Base-by-base conservation (phyloP, 768 basidiomycete species). In the Leccinum aurantiacum region DNA sequence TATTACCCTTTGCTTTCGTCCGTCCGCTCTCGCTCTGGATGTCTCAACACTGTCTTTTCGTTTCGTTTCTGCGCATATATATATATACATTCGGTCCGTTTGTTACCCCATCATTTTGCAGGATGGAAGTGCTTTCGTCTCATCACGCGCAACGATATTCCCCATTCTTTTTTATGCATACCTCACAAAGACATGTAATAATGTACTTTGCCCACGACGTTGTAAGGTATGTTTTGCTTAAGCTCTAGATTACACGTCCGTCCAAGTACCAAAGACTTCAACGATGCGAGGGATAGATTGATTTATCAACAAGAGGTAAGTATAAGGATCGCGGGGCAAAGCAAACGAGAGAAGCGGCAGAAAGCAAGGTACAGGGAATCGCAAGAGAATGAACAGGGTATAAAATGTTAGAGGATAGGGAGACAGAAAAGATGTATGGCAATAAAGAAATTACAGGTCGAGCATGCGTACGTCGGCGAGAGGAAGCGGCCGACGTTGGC, bases 401-500 rank as follows among this genome's bases (percentile, higher is more conserved):
- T 53, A 6, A 35, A 35, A 5, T 5, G 33, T 13, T 13, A 4
- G 33, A 35, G 33, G 52, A 37, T 19, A 3, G 38, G 38, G 10
- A 22, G 22, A 58, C 2, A 27, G 27, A 14, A 24, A 25, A 33
- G 17, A 47, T 22, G 33, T 24, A 50, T 41, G 51, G 6, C 4
- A 64, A 25, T 24, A 29, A 38, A 60, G 15, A 33, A 47, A 53
- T 68, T 54, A 73, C 59, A 71, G 53, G 14, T 74, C 67, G 31
- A 74, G 64, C 70, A 76, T 75, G 15, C 75, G 73, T 9, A 55
- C 62, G 51, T 75, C 70, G 4, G 66, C 67, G 14, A 76, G 66
- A 10, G 66, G 69, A 49, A 71, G 60, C 33, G 67, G 76, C 50
- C 66, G 67, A 48, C 69, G 76, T 60, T 67, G 71, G 62, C 69